Evolutionary conservation across 345 rosid genomes (phyloP).

Genomic region (Salix brachista): DNA sequence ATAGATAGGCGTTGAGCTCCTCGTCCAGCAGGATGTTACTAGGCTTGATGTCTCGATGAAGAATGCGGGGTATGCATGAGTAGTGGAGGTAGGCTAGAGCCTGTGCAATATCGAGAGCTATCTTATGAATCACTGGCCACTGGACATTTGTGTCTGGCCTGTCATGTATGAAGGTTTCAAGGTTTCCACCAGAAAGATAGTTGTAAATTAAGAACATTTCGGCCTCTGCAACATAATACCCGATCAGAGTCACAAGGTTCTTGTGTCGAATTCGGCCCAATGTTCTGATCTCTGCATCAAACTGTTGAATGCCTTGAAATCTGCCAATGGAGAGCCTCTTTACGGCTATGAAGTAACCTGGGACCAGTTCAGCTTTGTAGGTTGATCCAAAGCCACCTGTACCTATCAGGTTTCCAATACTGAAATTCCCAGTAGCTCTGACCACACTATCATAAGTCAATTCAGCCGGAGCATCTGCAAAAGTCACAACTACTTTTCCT

Average conservation of each 20-base stretch:
- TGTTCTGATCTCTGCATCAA: conserved; percentile 67
- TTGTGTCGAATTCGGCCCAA: conserved; percentile 55
- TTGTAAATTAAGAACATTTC: conserved; percentile 66
- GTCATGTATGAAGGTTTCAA: conserved; percentile 59
- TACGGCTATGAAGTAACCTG: conserved; percentile 58
- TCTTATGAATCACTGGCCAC: conserved; percentile 56
- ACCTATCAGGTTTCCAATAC: conserved; percentile 52
- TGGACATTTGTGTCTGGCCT: conserved; percentile 30
- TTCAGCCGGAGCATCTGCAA: conserved; percentile 51
- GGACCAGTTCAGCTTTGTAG: conserved; percentile 56
- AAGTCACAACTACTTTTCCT: conserved; percentile 48
- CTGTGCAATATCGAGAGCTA: conserved; percentile 55
- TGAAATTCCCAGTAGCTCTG: conserved; percentile 55
- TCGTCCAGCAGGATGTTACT: conserved; percentile 66
- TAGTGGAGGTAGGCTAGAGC: conserved; percentile 69
- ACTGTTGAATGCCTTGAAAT: conserved; percentile 60
- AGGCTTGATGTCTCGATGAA: conserved; percentile 72
- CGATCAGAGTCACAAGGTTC: conserved; percentile 63
- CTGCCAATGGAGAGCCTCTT: conserved; percentile 60
- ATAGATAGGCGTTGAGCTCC: conserved; percentile 57
- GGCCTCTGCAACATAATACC: conserved; percentile 49
- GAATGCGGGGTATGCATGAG: conserved; percentile 59
- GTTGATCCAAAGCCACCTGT: conserved; percentile 70
- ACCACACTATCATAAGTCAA: conserved; percentile 51
- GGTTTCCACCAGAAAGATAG: conserved; percentile 70